Base-by-base conservation (phyloP, 176 grass and related monocot genomes). In the Triticum monococcum region DNA sequence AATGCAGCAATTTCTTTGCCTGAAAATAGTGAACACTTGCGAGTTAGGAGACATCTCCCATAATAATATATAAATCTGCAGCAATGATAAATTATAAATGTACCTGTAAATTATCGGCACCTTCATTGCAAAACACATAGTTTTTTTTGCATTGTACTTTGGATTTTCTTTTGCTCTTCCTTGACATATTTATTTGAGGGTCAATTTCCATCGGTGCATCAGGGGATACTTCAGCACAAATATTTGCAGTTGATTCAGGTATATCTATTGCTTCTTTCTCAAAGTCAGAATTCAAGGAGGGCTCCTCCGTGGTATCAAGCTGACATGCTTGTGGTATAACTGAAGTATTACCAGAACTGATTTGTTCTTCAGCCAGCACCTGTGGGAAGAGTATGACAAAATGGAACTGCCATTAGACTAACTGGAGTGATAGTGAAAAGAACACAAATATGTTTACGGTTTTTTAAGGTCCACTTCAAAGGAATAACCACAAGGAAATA, bases 51-150 rank as follows among this genome's bases (percentile, higher is more conserved):
- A 83, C 5, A 87, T 79, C 14, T 72, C 86, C 35, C 43, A 40
- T 41, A 24, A 35, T 30, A 48, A 52, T 73, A 81, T 74, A 20
- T 83, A 79, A 80, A 86, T 60, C 50, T 79, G 31, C 40, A 84
- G 64, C 22, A 84, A 28, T 32, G 22, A 72, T 83, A 46, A 72
- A 67, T 48, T 71, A 68, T 70, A n/a, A 61, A 6, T 75, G 50
- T 88, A 92, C 90, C 90, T 86, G 87, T 38, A 86, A 89, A 87
- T 80, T 79, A 75, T 92, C 67, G 69, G 83, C 67, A 81, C 63
- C 48, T 80, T 75, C 80, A 83, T 86, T 86, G 38, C 73, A 77
- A 71, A 63, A 37, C 60, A 77, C 61, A 80, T 75, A 60, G 48
- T 85, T 75, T 68, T 52, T 83, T 74, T 77, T 80, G 72, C 79